phyloP scores from a whole-genome alignment of 352 stramenopile species.

The Phytophthora sojae region DNA sequence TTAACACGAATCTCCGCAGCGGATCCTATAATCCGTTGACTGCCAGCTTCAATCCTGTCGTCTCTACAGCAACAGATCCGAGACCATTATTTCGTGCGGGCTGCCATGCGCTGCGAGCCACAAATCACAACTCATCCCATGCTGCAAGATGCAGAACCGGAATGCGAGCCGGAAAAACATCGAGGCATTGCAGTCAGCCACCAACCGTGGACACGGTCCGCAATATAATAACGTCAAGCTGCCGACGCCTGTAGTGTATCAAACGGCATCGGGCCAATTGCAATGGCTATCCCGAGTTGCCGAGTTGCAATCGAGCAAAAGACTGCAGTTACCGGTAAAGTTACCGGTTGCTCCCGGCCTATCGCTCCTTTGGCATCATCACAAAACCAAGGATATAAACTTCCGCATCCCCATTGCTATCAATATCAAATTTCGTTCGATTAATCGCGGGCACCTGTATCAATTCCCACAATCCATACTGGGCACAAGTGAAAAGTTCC shows the following conservation, averaged over 20 bases:
- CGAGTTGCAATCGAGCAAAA: background rate
- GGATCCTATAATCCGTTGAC: background rate
- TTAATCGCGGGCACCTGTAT: background rate
- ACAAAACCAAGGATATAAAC: background rate
- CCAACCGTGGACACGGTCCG: background rate
- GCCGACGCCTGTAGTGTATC: background rate
- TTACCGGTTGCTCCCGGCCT: background rate
- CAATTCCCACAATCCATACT: background rate
- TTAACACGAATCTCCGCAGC: background rate
- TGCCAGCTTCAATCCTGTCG: constrained; percentile 12
- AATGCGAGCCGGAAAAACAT: constrained; percentile 10
- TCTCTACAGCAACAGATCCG: constrained; percentile 5
- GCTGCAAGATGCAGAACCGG: constrained; percentile 11
- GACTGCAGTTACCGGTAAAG: too few relatives aligned
- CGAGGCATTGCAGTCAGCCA: background rate
- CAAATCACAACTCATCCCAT: constrained; percentile 19
- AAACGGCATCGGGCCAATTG: background rate
- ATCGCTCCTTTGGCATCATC: constrained; percentile 11
- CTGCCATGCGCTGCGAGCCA: constrained; percentile 11
- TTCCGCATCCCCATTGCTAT: background rate
- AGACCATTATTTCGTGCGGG: constrained; percentile 26
- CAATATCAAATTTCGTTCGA: background rate
- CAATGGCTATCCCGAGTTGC: too few relatives aligned
- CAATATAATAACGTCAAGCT: background rate
- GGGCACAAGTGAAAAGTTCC: background rate